A percentile compares a stretch with the other conserved stretches of the same genome.
These are phyloP conservation scores for Balakata baccata DNA, from an alignment of 345 rosid genomes.

Conservation along the genomic window DNA sequence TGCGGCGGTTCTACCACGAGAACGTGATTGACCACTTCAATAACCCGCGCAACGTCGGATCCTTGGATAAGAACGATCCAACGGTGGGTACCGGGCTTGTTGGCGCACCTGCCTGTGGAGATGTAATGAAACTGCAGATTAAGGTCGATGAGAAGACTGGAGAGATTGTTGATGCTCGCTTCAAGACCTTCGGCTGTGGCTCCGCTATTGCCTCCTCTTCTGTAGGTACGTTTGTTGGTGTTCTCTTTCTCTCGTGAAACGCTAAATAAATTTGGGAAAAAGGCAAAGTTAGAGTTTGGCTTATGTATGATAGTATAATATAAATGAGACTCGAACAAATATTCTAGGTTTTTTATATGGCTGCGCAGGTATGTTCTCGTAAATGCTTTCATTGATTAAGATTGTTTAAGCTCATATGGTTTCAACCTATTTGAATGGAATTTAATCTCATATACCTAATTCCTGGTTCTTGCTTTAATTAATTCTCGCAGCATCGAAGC, in stretches of 20 bases:
- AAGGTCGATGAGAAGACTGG: slow-evolving; percentile 85
- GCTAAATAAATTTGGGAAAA: background rate
- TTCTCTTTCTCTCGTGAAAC: background rate
- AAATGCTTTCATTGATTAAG: no score
- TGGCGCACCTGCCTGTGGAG: slow-evolving; percentile 99
- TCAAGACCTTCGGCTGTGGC: slow-evolving; percentile 98
- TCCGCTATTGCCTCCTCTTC: slow-evolving; percentile 98
- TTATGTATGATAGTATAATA: no score
- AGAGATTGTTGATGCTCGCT: slow-evolving; percentile 80
- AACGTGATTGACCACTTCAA: slow-evolving; percentile 94
- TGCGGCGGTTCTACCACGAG: slow-evolving; percentile 71
- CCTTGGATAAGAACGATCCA: slow-evolving; percentile 91
- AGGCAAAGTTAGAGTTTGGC: no score
- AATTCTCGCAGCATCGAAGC: no score
- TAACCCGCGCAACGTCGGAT: slow-evolving; percentile 91
- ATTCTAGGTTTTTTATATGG: background rate
- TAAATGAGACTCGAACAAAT: no score
- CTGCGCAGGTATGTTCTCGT: background rate
- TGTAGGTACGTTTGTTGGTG: slow-evolving; percentile 50
- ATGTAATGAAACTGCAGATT: slow-evolving; percentile 97
- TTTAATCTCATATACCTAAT: background rate
- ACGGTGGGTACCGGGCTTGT: slow-evolving; percentile 85
- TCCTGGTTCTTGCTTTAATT: background rate
- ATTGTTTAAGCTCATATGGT: no score
- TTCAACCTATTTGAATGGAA: no score